phyloP scores from a whole-genome alignment of 257 asterid genomes.

The Thymus quinquecostatus region DNA sequence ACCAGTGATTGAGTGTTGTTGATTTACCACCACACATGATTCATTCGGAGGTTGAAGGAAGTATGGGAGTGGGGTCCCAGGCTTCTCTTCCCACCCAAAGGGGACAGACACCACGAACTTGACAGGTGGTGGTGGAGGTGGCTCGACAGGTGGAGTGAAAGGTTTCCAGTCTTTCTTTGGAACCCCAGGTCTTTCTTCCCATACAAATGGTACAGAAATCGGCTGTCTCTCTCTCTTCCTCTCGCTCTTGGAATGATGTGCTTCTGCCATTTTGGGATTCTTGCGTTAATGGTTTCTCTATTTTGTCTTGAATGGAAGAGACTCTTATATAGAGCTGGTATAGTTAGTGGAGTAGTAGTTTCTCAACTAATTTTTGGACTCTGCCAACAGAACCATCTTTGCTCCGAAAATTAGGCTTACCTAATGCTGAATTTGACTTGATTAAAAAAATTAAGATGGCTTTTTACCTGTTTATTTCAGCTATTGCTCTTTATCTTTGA shows the following conservation, averaged over 20 bases:
- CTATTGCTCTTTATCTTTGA: constrained; percentile 25
- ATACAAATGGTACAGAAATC: constrained; percentile 78
- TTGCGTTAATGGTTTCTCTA: constrained; percentile 25
- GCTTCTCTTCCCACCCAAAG: constrained; percentile 89
- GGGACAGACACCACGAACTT: constrained; percentile 78
- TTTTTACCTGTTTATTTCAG: constrained; percentile 17
- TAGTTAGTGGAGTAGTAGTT: constrained; percentile 60
- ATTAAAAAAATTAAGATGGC: neutral
- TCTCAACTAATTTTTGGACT: constrained; percentile 49
- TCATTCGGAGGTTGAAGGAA: constrained; percentile 28
- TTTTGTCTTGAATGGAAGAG: constrained; percentile 11
- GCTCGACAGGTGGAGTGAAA: constrained; percentile 31
- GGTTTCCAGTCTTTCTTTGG: constrained; percentile 88
- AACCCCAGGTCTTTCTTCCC: constrained; percentile 85
- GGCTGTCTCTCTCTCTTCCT: constrained; percentile 58
- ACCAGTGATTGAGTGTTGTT: constrained; percentile 27
- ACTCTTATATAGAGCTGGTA: constrained; percentile 8
- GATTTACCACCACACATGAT: neutral
- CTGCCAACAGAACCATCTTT: constrained; percentile 56
- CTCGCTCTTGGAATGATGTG: constrained; percentile 42
- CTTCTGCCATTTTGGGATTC: constrained; percentile 53
- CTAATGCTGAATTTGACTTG: constrained; percentile 36
- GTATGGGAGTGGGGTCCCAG: constrained; percentile 72
- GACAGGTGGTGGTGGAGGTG: constrained; percentile 42
- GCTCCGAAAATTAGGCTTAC: constrained; percentile 60